Evolutionary conservation across 1,284 basidiomycete species (phyloP).

Genomic region (Trichosporon sp.): DNA sequence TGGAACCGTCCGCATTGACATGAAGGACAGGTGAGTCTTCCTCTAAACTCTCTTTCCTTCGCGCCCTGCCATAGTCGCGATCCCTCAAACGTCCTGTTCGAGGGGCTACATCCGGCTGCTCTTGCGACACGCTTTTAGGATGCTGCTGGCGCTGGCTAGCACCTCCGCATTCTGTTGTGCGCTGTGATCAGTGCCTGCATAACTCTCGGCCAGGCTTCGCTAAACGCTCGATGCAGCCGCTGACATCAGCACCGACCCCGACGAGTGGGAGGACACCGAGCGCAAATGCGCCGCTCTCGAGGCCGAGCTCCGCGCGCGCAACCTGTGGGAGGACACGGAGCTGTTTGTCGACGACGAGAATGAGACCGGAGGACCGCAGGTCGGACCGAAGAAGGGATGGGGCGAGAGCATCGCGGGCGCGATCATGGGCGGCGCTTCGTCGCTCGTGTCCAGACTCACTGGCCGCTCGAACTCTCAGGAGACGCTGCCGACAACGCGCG

Average conservation of each 20-base stretch:
- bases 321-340: conserved; percentile 48
- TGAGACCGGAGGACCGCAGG: conserved; percentile 41
- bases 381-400: conserved; percentile 40
- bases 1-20: conserved; percentile 51
- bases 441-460: conserved; percentile 20
- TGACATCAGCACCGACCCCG: conserved; percentile 41
- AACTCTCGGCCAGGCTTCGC: too few species aligned
- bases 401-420: conserved; percentile 48
- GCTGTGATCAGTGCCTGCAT: too few species aligned
- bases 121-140: too few species aligned
- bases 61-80: too few species aligned
- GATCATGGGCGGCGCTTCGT: conserved; percentile 21
- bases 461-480: conserved; percentile 13
- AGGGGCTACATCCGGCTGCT: too few species aligned
- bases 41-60: too few species aligned
- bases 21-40: conserved; percentile 46
- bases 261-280: conserved; percentile 52
- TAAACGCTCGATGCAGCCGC: not conserved
- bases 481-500: conserved; percentile 33
- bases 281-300: conserved; percentile 43
- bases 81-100: too few species aligned
- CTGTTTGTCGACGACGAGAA: conserved; percentile 55
- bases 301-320: conserved; percentile 41
- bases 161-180: too few species aligned
- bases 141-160: not conserved